Evolutionary conservation across 2,329 filamentous ascomycete genomes (phyloP).

Genomic region (Chaetothyriales sp.): DNA sequence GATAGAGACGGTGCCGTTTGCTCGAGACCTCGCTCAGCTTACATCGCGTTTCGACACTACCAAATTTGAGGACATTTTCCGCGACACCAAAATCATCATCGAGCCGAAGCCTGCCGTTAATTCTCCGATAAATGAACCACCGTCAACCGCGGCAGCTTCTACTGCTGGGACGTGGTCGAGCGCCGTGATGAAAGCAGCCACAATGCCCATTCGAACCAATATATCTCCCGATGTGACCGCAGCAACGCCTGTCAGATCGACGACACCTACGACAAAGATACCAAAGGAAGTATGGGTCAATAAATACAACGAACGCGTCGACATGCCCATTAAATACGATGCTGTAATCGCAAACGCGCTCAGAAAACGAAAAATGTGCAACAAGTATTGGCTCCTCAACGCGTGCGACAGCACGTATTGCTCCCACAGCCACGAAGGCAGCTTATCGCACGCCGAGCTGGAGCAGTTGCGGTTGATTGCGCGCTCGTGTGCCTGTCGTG

Average conservation of each 20-base stretch:
- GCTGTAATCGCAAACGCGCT: not conserved
- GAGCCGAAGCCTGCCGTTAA: not conserved
- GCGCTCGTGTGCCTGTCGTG: not conserved
- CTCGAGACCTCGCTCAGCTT: constrained; percentile 36
- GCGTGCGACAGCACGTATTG: not conserved
- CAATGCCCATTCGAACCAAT: not conserved
- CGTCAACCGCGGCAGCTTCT: not conserved
- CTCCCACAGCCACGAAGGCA: not conserved
- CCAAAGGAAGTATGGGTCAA: not conserved
- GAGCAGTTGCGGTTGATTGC: not conserved
- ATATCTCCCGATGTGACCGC: not conserved
- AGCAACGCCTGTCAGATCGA: not conserved
- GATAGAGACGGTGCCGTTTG: constrained; percentile 42
- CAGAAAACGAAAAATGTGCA: not conserved
- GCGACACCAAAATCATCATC: constrained; percentile 20
- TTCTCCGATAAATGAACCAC: not conserved
- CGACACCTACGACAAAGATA: not conserved
- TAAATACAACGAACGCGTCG: not conserved
- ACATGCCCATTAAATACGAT: not conserved
- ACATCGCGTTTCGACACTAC: constrained; percentile 34
- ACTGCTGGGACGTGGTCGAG: not conserved
- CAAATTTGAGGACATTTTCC: constrained; percentile 40
- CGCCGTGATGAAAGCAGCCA: not conserved
- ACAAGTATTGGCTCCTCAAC: not conserved
- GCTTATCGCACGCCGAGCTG: not conserved